These are phyloP conservation scores for Suillus cothurnatus DNA, from an alignment of 768 basidiomycete genomes.

Conservation along the genomic window DNA sequence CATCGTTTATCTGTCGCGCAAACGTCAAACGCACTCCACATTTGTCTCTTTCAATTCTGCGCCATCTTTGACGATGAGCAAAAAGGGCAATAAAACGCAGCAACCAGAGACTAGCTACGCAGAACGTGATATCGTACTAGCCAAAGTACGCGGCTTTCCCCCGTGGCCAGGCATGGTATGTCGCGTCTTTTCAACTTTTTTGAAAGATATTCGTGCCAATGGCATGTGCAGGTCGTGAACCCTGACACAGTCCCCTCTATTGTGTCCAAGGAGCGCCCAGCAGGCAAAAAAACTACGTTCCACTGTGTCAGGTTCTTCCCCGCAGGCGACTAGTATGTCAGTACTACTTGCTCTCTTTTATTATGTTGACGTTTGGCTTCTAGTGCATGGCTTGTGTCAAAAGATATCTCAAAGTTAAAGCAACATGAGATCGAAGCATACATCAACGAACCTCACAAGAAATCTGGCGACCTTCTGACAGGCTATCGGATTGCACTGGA, in stretches of 20 bases:
- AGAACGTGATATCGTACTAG: conserved; percentile 84
- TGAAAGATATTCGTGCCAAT: conserved; percentile 16
- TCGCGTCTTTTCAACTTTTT: conserved; percentile 29
- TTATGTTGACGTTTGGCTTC: conserved; percentile 16
- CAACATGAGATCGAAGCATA: conserved; percentile 82
- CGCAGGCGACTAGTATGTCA: conserved; percentile 86
- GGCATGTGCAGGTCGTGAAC: conserved; percentile 69
- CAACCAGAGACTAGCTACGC: conserved; percentile 55
- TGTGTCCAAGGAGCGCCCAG: conserved; percentile 74
- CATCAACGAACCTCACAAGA: conserved; percentile 77
- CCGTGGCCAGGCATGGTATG: conserved; percentile 95
- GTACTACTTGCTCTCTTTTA: conserved; percentile 12
- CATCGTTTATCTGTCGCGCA: conserved; percentile 41
- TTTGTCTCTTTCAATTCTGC: conserved; percentile 19
- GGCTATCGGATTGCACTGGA: conserved; percentile 79
- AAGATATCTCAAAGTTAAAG: conserved; percentile 81
- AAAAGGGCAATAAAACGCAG: conserved; percentile 49
- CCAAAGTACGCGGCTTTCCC: conserved; percentile 91
- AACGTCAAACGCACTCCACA: conserved; percentile 17
- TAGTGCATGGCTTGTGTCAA: conserved; percentile 83
- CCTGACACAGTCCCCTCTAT: conserved; percentile 59
- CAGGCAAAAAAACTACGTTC: conserved; percentile 67
- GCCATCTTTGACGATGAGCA: conserved; percentile 41
- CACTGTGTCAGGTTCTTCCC: conserved; percentile 91
- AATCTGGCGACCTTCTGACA: conserved; percentile 69